Percentiles rank a stretch among this genome's conserved stretches.
phyloP scores from a whole-genome alignment of 2,329 filamentous ascomycete genomes.

The Fusarium odoratissimum region DNA sequence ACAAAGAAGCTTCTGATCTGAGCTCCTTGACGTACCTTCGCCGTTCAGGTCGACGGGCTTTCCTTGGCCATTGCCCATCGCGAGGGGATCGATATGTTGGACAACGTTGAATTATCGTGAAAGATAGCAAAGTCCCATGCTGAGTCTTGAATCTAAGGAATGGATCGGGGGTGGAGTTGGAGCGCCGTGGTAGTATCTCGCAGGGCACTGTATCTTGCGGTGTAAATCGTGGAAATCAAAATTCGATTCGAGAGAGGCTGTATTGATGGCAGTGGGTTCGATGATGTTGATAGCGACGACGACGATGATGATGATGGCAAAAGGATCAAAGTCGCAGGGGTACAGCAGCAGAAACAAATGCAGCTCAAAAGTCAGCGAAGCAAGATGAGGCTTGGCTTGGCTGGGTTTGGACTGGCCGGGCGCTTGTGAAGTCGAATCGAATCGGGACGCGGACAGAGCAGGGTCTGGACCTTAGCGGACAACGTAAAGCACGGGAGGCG shows the following conservation, averaged over 20 bases:
- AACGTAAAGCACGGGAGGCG: constrained; percentile 39
- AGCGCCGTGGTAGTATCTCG: constrained; percentile 38
- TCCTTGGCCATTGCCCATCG: constrained; percentile 95
- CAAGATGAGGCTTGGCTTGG: constrained; percentile 37
- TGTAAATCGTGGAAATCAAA: not conserved
- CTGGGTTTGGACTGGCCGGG: constrained; percentile 13
- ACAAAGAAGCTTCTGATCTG: not conserved
- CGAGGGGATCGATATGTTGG: constrained; percentile 43
- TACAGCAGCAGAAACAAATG: constrained; percentile 26
- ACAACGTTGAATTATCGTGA: constrained; percentile 47
- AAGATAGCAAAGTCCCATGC: constrained; percentile 46
- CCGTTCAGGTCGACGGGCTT: constrained; percentile 93
- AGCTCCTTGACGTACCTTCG: constrained; percentile 72
- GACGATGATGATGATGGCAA: constrained; percentile 19
- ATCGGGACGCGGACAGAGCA: constrained; percentile 39
- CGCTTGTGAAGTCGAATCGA: constrained; percentile 38
- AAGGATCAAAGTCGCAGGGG: constrained; percentile 21
- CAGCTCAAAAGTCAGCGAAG: constrained; percentile 37
- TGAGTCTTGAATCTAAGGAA: constrained; percentile 42
- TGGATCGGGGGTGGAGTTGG: constrained; percentile 40
- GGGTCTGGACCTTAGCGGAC: constrained; percentile 41
- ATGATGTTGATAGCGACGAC: not conserved
- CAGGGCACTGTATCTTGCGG: constrained; percentile 35
- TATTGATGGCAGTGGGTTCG: not conserved
- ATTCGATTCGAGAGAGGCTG: constrained; percentile 3